Evolutionary conservation across 2,329 filamentous ascomycete genomes (phyloP).

Genomic region (Elsinoe arachidis): DNA sequence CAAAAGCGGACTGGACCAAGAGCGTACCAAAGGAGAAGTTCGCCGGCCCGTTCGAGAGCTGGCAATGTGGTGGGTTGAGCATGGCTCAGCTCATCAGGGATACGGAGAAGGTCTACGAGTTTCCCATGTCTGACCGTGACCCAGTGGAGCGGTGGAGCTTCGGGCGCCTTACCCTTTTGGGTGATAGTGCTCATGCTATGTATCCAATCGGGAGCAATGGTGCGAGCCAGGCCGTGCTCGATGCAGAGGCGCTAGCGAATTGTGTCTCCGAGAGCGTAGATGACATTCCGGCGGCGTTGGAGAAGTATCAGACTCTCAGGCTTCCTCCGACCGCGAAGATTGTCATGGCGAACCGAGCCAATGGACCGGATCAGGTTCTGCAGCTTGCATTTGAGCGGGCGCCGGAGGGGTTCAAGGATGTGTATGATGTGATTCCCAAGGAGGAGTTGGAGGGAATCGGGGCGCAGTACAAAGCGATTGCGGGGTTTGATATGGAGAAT

Average conservation of each 20-base stretch:
- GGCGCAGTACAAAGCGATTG: conserved; percentile 31
- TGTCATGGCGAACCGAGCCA: conserved; percentile 39
- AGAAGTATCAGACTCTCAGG: conserved; percentile 32
- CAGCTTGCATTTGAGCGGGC: conserved; percentile 39
- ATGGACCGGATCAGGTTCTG: conserved; percentile 40
- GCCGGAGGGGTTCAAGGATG: conserved; percentile 33
- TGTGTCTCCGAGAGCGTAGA: conserved; percentile 24
- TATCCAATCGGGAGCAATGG: conserved; percentile 39
- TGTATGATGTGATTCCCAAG: conserved; percentile 25
- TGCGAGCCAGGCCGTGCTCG: conserved; percentile 38
- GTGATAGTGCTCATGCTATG: conserved; percentile 36
- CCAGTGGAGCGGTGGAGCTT: conserved; percentile 34
- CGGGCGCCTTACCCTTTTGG: conserved; percentile 31
- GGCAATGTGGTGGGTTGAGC: conserved; percentile 36
- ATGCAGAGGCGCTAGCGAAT: conserved; percentile 33
- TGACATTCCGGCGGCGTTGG: conserved; percentile 28
- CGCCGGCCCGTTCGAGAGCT: conserved; percentile 32
- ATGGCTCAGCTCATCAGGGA: conserved; percentile 36
- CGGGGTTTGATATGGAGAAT: conserved; percentile 39
- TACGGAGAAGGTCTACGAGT: conserved; percentile 38
- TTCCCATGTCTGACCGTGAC: conserved; percentile 40
- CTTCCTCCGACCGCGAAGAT: conserved; percentile 39
- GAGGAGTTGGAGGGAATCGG: conserved; percentile 23
- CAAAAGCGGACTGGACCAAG: conserved; percentile 38
- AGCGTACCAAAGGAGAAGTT: conserved; percentile 35